Evolutionary conservation across 345 rosid species (phyloP).

Genomic region (Firmiana major): DNA sequence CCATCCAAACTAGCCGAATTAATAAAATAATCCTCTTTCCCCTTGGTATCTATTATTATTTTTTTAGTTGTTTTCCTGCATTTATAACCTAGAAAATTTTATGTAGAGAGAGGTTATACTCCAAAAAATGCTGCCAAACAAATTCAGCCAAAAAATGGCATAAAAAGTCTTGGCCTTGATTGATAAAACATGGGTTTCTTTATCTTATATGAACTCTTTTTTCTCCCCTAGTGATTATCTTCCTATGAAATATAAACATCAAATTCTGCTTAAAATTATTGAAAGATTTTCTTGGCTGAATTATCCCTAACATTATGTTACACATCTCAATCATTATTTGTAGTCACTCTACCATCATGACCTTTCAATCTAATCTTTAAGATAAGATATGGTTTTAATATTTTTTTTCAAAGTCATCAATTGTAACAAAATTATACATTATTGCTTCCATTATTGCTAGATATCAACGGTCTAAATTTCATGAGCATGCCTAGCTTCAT

Average conservation of each 20-base stretch:
- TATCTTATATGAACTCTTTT: neutral
- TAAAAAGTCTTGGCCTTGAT: slow-evolving; percentile 12
- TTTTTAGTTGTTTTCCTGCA: neutral
- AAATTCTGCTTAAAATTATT: slow-evolving; percentile 4
- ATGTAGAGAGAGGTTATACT: neutral
- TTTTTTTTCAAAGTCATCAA: neutral
- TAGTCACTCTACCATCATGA: neutral
- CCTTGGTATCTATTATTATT: too few relatives aligned
- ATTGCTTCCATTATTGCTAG: slow-evolving; percentile 12
- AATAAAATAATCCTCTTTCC: neutral
- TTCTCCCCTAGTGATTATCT: neutral
- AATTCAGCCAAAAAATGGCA: neutral
- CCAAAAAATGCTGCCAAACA: slow-evolving; percentile 8
- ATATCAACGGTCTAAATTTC: neutral
- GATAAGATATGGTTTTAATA: neutral
- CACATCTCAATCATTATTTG: slow-evolving; percentile 14
- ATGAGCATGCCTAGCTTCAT: neutral
- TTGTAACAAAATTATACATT: neutral
- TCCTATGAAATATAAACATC: neutral
- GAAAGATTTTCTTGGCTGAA: slow-evolving; percentile 14
- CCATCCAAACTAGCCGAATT: too few relatives aligned
- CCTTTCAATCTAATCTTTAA: neutral
- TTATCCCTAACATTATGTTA: slow-evolving; percentile 14
- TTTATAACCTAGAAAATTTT: neutral
- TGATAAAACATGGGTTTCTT: slow-evolving; percentile 10